phyloP scores from a whole-genome alignment of 306 rosid genomes.

The Glycyrrhiza uralensis region DNA sequence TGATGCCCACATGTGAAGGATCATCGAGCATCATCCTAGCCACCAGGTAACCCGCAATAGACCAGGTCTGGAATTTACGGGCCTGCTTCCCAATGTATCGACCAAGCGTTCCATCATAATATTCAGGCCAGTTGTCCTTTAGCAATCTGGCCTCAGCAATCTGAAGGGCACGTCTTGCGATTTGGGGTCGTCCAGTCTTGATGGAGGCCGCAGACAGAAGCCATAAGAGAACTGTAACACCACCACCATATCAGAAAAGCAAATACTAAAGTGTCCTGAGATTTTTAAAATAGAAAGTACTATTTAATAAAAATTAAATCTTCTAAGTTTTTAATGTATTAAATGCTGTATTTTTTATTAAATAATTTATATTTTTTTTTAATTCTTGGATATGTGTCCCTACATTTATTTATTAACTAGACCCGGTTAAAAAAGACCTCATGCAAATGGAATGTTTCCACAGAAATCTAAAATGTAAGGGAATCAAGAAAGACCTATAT shows the following conservation, averaged over 20 bases:
- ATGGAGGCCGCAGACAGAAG: slow-evolving; percentile 70
- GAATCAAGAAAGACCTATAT: not conserved
- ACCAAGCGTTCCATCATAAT: slow-evolving; percentile 67
- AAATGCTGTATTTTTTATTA: too few relatives aligned
- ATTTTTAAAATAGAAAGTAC: too few relatives aligned
- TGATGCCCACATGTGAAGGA: slow-evolving; percentile 67
- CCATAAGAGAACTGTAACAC: slow-evolving; percentile 68
- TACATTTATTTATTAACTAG: too few relatives aligned
- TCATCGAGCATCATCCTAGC: slow-evolving; percentile 81
- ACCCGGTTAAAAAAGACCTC: too few relatives aligned
- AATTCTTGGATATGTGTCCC: too few relatives aligned
- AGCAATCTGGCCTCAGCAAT: slow-evolving; percentile 56
- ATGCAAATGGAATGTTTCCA: not conserved
- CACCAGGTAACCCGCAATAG: slow-evolving; percentile 68
- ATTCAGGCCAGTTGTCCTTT: slow-evolving; percentile 78
- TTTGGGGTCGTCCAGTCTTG: slow-evolving; percentile 74
- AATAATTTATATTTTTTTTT: too few relatives aligned
- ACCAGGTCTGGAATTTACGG: slow-evolving; percentile 75
- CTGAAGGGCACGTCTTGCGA: slow-evolving; percentile 76
- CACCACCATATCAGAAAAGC: not conserved
- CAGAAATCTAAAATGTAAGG: not conserved
- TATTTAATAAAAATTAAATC: not conserved
- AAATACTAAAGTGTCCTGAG: too few relatives aligned
- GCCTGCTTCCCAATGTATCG: slow-evolving; percentile 76
- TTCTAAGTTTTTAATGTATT: not conserved